A percentile compares a stretch with the other conserved stretches of the same genome.
Evolutionary conservation across 176 grass and related monocot genomes (phyloP).

Genomic region (Otatea glauca): DNA sequence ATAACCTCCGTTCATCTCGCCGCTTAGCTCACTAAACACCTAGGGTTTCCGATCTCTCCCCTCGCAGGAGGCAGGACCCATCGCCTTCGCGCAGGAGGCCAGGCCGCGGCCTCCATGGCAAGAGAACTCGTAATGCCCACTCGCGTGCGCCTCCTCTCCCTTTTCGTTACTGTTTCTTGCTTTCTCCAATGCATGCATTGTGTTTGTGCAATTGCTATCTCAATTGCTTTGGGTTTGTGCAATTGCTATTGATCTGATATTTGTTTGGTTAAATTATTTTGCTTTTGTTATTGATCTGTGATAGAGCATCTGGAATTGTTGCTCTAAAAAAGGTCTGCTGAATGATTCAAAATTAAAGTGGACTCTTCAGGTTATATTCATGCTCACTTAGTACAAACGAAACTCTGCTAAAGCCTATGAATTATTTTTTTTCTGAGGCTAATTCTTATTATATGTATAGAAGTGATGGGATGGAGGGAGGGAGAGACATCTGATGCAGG

Average conservation of each 20-base stretch:
- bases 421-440: neutral
- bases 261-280: neutral
- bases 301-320: neutral
- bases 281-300: slow-evolving; percentile 28
- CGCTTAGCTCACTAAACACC: neutral
- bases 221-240: too few relatives aligned
- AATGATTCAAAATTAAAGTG: slow-evolving; percentile 17
- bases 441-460: neutral
- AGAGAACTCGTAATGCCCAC: slow-evolving; percentile 34
- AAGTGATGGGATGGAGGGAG: neutral
- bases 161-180: neutral
- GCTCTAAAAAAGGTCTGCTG: neutral
- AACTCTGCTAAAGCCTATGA: neutral
- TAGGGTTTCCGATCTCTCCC: slow-evolving; percentile 42
- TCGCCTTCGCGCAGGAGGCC: neutral
- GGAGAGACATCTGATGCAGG: neutral
- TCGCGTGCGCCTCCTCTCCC: neutral
- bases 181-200: neutral
- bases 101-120: neutral
- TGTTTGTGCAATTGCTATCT: slow-evolving; percentile 2
- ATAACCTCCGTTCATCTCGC: neutral
- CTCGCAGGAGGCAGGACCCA: neutral
- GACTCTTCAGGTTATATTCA: neutral
- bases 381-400: neutral
- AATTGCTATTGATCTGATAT: neutral